Conservation (phyloP, 805 yeast species). For the Starmerella asiatica region DNA sequence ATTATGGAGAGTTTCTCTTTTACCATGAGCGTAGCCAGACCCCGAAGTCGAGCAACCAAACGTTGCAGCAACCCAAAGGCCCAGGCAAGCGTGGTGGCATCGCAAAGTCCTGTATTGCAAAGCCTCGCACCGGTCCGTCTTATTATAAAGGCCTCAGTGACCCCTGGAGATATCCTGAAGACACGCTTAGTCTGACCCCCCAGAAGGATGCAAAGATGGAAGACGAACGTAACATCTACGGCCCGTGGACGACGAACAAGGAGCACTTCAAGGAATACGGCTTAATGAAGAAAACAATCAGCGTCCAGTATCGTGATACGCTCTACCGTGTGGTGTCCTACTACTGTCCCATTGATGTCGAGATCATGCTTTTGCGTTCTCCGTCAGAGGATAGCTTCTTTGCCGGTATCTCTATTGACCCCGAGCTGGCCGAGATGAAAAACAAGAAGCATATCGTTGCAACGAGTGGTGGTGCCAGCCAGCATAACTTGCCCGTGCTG, state of each 20-base stretch:
- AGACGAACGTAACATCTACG: constrained; percentile 31
- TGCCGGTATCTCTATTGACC: constrained; percentile 33
- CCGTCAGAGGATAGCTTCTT: constrained; percentile 45
- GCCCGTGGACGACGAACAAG: constrained; percentile 44
- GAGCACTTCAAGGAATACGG: constrained; percentile 60
- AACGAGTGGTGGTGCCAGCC: too few relatives aligned
- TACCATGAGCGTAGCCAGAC: too few relatives aligned
- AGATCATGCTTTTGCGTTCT: constrained; percentile 37
- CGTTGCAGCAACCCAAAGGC: too few relatives aligned
- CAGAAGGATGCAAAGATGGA: not conserved
- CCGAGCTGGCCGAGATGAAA: constrained; percentile 24
- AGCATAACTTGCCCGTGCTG: too few relatives aligned
- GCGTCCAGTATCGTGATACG: constrained; percentile 29
- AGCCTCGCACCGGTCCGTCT: too few relatives aligned
- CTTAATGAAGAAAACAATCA: constrained; percentile 66
- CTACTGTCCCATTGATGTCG: constrained; percentile 63
- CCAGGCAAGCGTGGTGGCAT: constrained; percentile 19
- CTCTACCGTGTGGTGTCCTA: constrained; percentile 58
- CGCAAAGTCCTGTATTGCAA: too few relatives aligned
- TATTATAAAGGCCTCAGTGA: too few relatives aligned
- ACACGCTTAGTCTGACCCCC: too few relatives aligned
- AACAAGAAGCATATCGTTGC: too few relatives aligned
- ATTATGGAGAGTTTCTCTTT: constrained; percentile 69
- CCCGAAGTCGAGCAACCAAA: too few relatives aligned
- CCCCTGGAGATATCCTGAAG: not conserved